Conservation (phyloP, 140 eudicot species). For the Cichorium intybus region DNA sequence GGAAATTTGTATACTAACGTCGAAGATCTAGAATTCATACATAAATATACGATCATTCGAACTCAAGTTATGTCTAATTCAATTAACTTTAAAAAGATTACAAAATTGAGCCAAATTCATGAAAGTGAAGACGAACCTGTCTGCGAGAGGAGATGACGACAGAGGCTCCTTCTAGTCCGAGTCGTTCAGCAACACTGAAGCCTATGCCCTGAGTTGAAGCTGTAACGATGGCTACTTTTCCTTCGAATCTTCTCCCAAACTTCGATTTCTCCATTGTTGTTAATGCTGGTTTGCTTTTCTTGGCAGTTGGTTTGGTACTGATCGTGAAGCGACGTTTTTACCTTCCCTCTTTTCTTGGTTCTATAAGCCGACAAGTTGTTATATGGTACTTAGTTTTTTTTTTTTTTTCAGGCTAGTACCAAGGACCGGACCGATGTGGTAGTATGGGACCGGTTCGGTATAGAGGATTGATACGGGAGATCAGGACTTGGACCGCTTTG, state of each 20-base stretch:
- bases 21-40: background rate
- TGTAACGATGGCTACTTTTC: constrained; percentile 85
- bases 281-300: background rate
- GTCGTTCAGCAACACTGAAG: constrained; percentile 70
- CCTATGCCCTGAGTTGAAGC: constrained; percentile 99
- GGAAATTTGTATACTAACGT: background rate
- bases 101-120: background rate
- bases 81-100: background rate
- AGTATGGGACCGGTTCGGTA: no score
- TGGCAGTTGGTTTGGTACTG: background rate
- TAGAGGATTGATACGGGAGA: no score
- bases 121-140: constrained; percentile 43
- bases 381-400: no score
- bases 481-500: no score
- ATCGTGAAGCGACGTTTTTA: background rate
- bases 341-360: background rate
- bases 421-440: no score
- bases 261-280: constrained; percentile 43
- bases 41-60: background rate
- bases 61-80: background rate
- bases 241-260: constrained; percentile 66
- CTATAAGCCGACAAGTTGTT: background rate
- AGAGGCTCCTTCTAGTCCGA: constrained; percentile 95
- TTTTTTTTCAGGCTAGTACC: no score
- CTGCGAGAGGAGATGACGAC: constrained; percentile 83